Evolutionary conservation across 345 rosid genomes (phyloP).

Genomic region (Camelina sativa): DNA sequence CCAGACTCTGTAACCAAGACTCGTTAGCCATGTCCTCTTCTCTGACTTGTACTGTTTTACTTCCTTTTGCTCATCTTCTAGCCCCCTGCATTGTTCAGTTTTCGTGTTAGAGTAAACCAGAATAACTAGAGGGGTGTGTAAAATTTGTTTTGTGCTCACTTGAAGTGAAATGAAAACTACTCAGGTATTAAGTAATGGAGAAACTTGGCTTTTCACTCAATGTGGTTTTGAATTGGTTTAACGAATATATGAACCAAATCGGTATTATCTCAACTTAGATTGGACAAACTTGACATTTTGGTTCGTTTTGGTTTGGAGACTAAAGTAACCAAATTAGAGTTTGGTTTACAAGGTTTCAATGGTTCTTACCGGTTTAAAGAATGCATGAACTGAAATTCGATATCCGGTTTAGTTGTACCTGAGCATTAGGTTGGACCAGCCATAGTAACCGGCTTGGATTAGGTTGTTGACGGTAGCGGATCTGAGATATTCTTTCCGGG

Average conservation of each 20-base stretch:
- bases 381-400: not conserved
- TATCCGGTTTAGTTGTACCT: slow-evolving; percentile 51
- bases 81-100: slow-evolving; percentile 53
- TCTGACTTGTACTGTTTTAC: slow-evolving; percentile 68
- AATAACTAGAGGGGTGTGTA: slow-evolving; percentile 15
- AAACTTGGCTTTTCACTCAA: slow-evolving; percentile 3
- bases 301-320: not conserved
- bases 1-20: slow-evolving; percentile 78
- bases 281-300: not conserved
- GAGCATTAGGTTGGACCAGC: slow-evolving; percentile 71
- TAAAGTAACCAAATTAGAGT: not conserved
- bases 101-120: not conserved
- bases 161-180: slow-evolving; percentile 12
- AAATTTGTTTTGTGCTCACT: slow-evolving; percentile 7
- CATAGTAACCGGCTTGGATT: slow-evolving; percentile 77
- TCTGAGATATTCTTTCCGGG: slow-evolving; percentile 72
- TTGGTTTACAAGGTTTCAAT: not conserved
- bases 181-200: not conserved
- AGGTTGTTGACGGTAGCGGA: slow-evolving; percentile 83
- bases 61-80: slow-evolving; percentile 61
- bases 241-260: slow-evolving; percentile 3
- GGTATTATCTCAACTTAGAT: too few relatives aligned
- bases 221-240: not conserved
- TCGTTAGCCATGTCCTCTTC: slow-evolving; percentile 55
- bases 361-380: not conserved